phyloP scores from a whole-genome alignment of 257 asterid genomes.

The Petunia secreta region DNA sequence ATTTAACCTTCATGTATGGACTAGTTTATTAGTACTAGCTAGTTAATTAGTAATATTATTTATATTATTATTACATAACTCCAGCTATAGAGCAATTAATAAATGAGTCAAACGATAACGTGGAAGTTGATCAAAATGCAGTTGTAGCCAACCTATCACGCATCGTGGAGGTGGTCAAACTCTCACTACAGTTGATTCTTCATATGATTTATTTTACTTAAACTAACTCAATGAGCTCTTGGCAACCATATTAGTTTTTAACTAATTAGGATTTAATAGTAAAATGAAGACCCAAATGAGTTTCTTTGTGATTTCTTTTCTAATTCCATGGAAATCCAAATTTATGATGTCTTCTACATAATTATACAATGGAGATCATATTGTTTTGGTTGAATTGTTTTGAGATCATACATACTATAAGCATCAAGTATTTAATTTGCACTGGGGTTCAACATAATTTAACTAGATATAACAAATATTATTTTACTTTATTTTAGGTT shows the following conservation, averaged over 20 bases:
- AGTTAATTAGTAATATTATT: background rate
- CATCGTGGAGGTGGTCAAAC: constrained; percentile 83
- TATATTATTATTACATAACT: background rate
- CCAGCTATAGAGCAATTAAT: background rate
- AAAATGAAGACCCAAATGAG: background rate
- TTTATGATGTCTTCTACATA: constrained; percentile 21
- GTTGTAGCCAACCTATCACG: constrained; percentile 44
- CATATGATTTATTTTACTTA: background rate
- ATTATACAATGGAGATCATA: background rate
- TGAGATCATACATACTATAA: too few relatives aligned
- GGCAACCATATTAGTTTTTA: too few relatives aligned
- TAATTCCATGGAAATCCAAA: constrained; percentile 28
- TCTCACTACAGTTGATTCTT: constrained; percentile 38
- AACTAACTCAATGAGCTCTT: background rate
- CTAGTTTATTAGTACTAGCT: background rate
- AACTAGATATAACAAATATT: too few relatives aligned
- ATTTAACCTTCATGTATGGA: background rate
- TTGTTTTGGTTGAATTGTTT: background rate
- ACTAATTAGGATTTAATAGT: background rate
- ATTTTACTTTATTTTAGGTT: too few relatives aligned
- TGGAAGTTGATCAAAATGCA: constrained; percentile 40
- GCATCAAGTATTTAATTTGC: too few relatives aligned
- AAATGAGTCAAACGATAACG: constrained; percentile 53
- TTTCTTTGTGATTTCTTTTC: constrained; percentile 13
- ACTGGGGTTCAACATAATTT: too few relatives aligned